Conservation (phyloP, 2,329 filamentous ascomycete species). For the Aspergillus oerlinghausenensis region DNA sequence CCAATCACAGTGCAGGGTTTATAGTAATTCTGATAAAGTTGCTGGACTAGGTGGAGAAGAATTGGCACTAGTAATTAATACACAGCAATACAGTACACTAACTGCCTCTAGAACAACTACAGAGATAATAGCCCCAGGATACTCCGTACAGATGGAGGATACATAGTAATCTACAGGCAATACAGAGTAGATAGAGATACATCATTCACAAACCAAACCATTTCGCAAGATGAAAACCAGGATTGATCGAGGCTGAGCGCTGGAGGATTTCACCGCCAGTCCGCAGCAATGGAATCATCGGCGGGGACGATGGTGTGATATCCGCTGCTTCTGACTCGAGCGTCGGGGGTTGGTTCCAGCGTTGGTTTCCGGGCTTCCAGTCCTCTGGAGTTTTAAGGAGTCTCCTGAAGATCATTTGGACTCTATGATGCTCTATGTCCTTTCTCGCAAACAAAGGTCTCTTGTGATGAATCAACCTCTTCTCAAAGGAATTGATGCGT, state of each 20-base stretch:
- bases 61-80: neutral
- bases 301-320: conserved; percentile 21
- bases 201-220: neutral
- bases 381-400: neutral
- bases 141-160: neutral
- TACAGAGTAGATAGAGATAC: neutral
- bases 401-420: neutral
- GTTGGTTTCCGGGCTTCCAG: neutral
- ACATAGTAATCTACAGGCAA: neutral
- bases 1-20: neutral
- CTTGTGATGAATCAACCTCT: neutral
- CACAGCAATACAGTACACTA: neutral
- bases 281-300: conserved; percentile 20
- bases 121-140: neutral
- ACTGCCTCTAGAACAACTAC: neutral
- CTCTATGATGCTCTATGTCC: neutral
- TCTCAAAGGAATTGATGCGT: neutral
- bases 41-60: neutral
- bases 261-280: conserved; percentile 10
- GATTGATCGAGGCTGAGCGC: neutral
- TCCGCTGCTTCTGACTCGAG: neutral
- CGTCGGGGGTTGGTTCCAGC: neutral
- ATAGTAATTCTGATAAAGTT: neutral
- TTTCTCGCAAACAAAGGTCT: neutral
- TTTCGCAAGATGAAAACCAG: neutral